Base-by-base conservation (phyloP, 164 flowering plant species). In the Amborella trichopoda region DNA sequence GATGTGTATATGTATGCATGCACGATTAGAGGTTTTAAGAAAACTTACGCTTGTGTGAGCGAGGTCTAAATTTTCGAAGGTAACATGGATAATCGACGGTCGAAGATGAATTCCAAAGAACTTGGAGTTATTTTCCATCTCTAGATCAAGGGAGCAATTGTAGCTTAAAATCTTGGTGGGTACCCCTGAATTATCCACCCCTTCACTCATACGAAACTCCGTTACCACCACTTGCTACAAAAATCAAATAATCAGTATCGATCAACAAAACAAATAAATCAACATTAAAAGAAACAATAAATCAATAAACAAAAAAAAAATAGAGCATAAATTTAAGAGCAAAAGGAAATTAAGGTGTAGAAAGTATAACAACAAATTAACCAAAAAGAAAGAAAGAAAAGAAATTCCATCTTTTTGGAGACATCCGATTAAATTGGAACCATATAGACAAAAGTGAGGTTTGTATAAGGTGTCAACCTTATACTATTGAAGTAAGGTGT, bases 181-280 rank as follows among this genome's bases (percentile, higher is more conserved):
- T 1, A 88, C 88, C 2, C 94, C 91, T 0, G 77, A 46, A 0
- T 13, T 49, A 54, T 88, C 94, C 40, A 81, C 79, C 40, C 96
- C 94, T 53, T 83, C 89, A 14, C 68, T 75, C 13, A 88, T 63
- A 52, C 44, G 65, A 49, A 83, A 88, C 36, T 68, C 46, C 0
- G 48, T 27, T 28, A 87, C 48, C 38, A 74, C 55, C 32, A 50
- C 68, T 11, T 81, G 49, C 96, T 87, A 66, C 54, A 64, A 17
- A 17, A 45, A 5, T n/a, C 12, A 14, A 9, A 4, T 24, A n/a
- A 18, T 0, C 3, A 27, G 38, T 34, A 3, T 16, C 20, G 12
- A 19, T 6, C 5, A 20, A 40, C n/a, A 13, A 6, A 24, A n/a
- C 12, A 12, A 11, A 4, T 19, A 21, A n/a, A 16, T 12, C 26